Base-by-base conservation (phyloP, 2,329 filamentous ascomycete genomes). In the Teratosphaeriaceae sp. region DNA sequence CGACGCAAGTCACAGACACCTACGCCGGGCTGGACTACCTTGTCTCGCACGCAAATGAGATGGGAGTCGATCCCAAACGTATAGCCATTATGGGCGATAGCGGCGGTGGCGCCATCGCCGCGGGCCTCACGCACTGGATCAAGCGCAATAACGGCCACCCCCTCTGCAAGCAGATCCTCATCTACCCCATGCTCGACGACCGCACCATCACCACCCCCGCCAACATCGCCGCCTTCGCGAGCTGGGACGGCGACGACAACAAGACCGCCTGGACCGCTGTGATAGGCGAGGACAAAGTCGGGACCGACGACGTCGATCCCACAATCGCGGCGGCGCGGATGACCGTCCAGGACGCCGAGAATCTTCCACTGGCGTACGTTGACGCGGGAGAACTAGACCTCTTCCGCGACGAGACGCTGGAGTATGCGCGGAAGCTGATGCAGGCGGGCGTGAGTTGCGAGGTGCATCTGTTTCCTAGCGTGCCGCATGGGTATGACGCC, bases 141-240 rank as follows among this genome's bases (percentile, higher is more conserved):
- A 55, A 52, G 35, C 38, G 42, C 5, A 42, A 50, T 19, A 15
- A 35, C 2, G 48, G 45, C 1, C 66, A 53, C 42, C 56, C 50
- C 29, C 49, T 64, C 42, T 63, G 54, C 30, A 67, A 63, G 55
- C 64, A 71, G 54, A 60, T 73, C 34, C 61, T 74, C 9, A 57
- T 69, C 35, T 68, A 68, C 38, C 70, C 68, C 3, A 74, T 74
- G 70, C 55, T 74, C 11, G 70, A 74, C 50, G 67, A 73, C 46
- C 54, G 62, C 36, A 64, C 59, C 31, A 56, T 60, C n/a, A 55
- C 46, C n/a, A 46, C 46, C 6, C n/a, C 20, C 21, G 3, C 48
- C 12, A 60, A 65, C 12, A 60, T 65, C 37, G 58, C 60, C 19
- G 51, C 53, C 3, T 57, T 63, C 22, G 55, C 59, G 0, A 57